Evolutionary conservation across 2,329 filamentous ascomycete species (phyloP).

Genomic region (Claviceps purpurea): DNA sequence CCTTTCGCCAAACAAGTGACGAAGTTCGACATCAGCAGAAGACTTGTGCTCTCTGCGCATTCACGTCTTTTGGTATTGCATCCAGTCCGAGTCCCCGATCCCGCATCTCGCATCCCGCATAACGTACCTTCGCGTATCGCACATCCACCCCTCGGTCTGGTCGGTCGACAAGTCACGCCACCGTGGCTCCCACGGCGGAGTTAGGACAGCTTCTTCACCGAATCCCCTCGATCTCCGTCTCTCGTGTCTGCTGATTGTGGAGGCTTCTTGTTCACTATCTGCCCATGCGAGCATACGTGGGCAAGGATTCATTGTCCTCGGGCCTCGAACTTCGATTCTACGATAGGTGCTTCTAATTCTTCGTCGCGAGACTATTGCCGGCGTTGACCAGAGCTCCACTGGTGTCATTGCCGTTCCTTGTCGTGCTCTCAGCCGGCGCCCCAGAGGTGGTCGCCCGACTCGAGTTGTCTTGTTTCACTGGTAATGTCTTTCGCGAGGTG

Average conservation of each 20-base stretch:
- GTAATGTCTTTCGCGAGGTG: background rate
- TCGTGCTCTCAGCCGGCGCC: background rate
- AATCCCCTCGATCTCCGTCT: background rate
- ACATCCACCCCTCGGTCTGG: background rate
- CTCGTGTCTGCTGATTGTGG: background rate
- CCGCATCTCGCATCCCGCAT: background rate
- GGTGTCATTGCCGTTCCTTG: background rate
- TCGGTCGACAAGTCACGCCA: slow-evolving; percentile 2
- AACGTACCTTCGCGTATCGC: background rate
- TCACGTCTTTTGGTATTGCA: background rate
- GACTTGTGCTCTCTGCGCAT: background rate
- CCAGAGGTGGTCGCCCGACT: background rate
- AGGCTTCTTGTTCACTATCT: background rate
- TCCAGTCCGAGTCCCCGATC: background rate
- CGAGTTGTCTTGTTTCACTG: background rate
- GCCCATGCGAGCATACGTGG: background rate
- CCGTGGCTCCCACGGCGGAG: slow-evolving; percentile 1
- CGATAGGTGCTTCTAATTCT: background rate
- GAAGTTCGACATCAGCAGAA: background rate
- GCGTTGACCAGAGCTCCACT: background rate
- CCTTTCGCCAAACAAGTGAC: background rate
- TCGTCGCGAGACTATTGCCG: background rate
- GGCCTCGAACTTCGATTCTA: background rate
- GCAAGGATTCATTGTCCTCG: background rate
- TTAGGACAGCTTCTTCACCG: background rate